Base-by-base conservation (phyloP, 495 filamentous ascomycete species). In the Cudoniella acicularis region DNA sequence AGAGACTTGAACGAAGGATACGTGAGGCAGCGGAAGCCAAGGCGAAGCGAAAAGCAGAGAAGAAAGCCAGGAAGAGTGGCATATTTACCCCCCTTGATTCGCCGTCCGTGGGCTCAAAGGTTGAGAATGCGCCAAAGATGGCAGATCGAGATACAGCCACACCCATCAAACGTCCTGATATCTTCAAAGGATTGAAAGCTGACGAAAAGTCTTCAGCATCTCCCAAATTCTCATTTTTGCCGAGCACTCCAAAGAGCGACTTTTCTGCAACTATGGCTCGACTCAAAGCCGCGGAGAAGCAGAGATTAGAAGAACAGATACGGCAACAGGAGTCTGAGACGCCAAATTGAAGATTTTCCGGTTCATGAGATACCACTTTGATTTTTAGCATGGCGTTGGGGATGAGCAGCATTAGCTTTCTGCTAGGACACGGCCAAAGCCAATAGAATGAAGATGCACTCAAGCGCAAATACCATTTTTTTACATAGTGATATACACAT, bases 241-340 rank as follows among this genome's bases (percentile, higher is more conserved):
- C 66, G 17, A 54, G 48, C 26, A 61, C 59, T 6, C 45, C 62
- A 46, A 64, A 53, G 45, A 66, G 59, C 18, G 64, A 65, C 21
- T 67, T 66, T 57, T 54, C 62, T 1, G 58, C 61, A 22, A 69
- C 67, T 4, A 67, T 67, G 64, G 67, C 48, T 3, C 59, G 67
- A 41, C 30, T 69, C 10, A 64, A 65, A 55, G 64, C 58, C 43
- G 64, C 62, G 17, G 68, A 72, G 67, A 66, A 65, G 51, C 61
- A 64, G 54, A 60, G 68, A 23, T 41, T 66, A 43, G 68, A 70
- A 49, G 68, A 72, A 25, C 56, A 72, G 46, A 70, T 70, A 25
- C 25, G 66, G 36, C 57, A 58, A 54, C 27, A 64, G 54, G 68
- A 70, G 26, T 48, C 60, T 17, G 60, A 61, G 24, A 54, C 59